A percentile compares a stretch with the other conserved stretches of the same genome.
These are phyloP conservation scores for Ustilaginoidea virens DNA, from an alignment of 2,329 filamentous ascomycete genomes.

Conservation along the genomic window DNA sequence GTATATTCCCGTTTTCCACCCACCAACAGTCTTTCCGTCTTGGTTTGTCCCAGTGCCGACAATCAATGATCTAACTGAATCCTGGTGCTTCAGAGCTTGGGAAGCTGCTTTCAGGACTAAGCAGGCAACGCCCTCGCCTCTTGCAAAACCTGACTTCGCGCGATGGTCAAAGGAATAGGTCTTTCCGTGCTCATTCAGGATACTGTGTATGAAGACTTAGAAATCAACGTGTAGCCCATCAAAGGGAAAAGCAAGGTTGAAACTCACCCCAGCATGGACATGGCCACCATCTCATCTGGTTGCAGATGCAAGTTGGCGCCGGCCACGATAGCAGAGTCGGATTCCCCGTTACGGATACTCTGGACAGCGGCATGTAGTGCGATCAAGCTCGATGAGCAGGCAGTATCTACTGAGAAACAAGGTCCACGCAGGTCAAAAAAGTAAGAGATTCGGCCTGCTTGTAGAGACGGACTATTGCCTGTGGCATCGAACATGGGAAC, in stretches of 20 bases:
- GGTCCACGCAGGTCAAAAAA: slow-evolving; percentile 39
- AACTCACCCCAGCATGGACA: slow-evolving; percentile 17
- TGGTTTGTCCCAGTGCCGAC: slow-evolving; percentile 34
- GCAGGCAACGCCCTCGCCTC: slow-evolving; percentile 42
- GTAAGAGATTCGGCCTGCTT: slow-evolving; percentile 38
- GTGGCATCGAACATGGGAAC: slow-evolving; percentile 36
- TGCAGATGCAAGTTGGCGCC: slow-evolving; percentile 31
- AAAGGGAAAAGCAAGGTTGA: too few relatives aligned
- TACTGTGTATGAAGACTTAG: slow-evolving; percentile 3
- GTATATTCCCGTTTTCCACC: not conserved
- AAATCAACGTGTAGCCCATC: too few relatives aligned
- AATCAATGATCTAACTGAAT: slow-evolving; percentile 37
- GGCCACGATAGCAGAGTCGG: slow-evolving; percentile 28
- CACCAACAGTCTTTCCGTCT: slow-evolving; percentile 31
- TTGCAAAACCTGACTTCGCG: slow-evolving; percentile 34
- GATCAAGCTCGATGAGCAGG: slow-evolving; percentile 34
- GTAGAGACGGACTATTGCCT: slow-evolving; percentile 33
- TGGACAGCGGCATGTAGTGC: slow-evolving; percentile 35
- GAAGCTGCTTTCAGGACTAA: slow-evolving; percentile 42
- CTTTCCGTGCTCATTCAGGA: slow-evolving; percentile 33
- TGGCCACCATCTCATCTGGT: slow-evolving; percentile 21
- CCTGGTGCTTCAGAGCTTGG: slow-evolving; percentile 37
- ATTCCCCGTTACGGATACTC: slow-evolving; percentile 30
- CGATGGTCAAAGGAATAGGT: slow-evolving; percentile 25
- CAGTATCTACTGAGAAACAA: slow-evolving; percentile 35